Conservation (phyloP, 768 basidiomycete species). For the Hericium coralloides region DNA sequence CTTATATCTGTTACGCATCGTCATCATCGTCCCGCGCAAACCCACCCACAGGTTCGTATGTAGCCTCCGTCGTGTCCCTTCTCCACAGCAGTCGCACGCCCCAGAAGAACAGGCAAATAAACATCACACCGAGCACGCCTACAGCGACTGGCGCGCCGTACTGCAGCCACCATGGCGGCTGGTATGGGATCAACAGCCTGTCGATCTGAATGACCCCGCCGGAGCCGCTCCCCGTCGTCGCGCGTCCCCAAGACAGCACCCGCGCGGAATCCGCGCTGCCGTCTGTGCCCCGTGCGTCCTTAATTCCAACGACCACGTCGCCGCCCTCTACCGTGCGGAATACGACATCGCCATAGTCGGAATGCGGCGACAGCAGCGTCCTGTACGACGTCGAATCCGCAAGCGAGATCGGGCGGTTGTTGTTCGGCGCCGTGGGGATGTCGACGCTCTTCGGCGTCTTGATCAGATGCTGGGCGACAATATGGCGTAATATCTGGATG, state of each 20-base stretch:
- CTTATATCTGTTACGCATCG: constrained; percentile 18
- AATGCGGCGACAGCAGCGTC: constrained; percentile 61
- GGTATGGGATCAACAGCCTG: constrained; percentile 73
- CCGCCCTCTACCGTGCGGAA: constrained; percentile 49
- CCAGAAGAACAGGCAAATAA: constrained; percentile 65
- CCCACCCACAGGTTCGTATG: constrained; percentile 85
- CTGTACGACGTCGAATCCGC: constrained; percentile 64
- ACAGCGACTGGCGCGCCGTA: constrained; percentile 66
- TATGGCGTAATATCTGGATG: constrained; percentile 37
- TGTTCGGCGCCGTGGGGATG: constrained; percentile 35
- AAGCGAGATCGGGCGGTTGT: constrained; percentile 65
- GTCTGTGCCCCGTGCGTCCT: constrained; percentile 60
- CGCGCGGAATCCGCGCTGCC: constrained; percentile 55
- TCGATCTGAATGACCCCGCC: constrained; percentile 91
- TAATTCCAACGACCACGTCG: constrained; percentile 58
- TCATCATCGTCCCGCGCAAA: constrained; percentile 56
- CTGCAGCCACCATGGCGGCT: constrained; percentile 76
- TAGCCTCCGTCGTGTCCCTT: constrained; percentile 70
- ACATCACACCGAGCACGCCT: constrained; percentile 44
- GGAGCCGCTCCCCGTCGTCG: constrained; percentile 58
- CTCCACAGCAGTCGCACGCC: constrained; percentile 66
- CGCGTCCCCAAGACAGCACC: constrained; percentile 67
- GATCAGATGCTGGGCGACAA: constrained; percentile 75
- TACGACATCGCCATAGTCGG: constrained; percentile 74
- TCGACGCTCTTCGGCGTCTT: constrained; percentile 16